Conservation (phyloP, 2,329 filamentous ascomycete species). For the Paecilomyces variotii region DNA sequence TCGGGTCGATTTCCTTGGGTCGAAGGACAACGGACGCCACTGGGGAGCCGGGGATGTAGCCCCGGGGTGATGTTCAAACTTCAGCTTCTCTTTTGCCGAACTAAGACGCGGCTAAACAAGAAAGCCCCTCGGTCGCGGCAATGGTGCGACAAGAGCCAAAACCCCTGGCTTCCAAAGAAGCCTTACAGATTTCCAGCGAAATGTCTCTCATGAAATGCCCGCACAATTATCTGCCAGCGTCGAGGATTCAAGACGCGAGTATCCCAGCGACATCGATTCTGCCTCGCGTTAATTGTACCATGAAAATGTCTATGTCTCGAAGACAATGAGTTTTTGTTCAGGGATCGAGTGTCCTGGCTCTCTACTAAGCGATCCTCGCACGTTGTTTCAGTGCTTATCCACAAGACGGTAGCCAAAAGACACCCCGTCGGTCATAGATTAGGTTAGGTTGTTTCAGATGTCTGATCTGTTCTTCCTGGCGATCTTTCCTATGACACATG, state of each 20-base stretch:
- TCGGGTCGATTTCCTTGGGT: background rate
- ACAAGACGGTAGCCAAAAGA: background rate
- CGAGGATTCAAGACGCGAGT: background rate
- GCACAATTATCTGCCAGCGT: background rate
- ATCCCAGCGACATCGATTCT: background rate
- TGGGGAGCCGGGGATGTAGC: background rate
- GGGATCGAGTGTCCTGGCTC: background rate
- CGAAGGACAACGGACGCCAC: background rate
- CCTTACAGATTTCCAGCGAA: background rate
- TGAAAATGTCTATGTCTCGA: background rate
- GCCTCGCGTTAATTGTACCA: background rate
- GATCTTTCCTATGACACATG: background rate
- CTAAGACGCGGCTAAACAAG: background rate
- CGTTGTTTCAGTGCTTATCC: background rate
- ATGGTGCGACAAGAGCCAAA: background rate
- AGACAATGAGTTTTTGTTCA: background rate
- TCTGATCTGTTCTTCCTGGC: background rate
- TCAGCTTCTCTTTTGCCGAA: background rate
- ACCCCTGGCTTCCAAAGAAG: background rate
- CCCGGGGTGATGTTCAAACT: background rate
- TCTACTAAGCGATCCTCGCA: background rate
- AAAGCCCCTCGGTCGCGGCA: background rate
- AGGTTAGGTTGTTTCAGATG: background rate
- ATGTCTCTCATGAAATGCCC: background rate
- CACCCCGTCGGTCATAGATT: background rate